Base-by-base conservation (phyloP, 2,329 filamentous ascomycete genomes). In the Penicillium psychrosexuale region DNA sequence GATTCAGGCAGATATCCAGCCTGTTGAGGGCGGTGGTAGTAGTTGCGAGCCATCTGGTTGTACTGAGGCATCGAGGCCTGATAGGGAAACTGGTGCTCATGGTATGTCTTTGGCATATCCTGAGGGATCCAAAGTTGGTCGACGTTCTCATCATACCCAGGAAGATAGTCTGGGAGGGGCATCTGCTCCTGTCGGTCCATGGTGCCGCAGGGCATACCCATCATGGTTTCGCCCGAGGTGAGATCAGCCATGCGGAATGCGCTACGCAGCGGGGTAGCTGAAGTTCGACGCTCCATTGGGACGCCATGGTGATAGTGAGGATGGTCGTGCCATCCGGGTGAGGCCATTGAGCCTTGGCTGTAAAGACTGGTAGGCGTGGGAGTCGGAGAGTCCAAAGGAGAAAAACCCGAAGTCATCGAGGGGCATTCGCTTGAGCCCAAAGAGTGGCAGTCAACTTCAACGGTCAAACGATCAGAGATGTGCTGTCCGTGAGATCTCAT, bases 381-480 rank as follows among this genome's bases (percentile, higher is more conserved):
- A 17, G 70, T 74, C 0, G 72, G 72, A 30, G 72, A 74, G 42
- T 74, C 72, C 62, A 74, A 64, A 51, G 71, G 70, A 17, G 72
- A 75, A 57, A 73, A 75, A 53, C 70, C 72, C 13, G 71, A 72
- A 40, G 65, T 67, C 70, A 73, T 74, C 17, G 71, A 74, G 6
- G 72, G 72, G 55, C 72, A 75, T 51, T 72, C 72, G 62, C 67
- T 74, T 22, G 72, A 69, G 48, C 72, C 70, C 59, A 74, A 55
- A 34, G 71, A 72, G 33, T 66, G 69, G 57, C 71, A 73, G 43
- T 74, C 72, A 50, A 75, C 63, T 56, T 74, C 71, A 45, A 75
- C 67, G 38, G 69, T 71, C 19, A 75, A 63, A 51, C 70, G 66
- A 61, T 73, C 71, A 28, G 69, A 67, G 52, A 72, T 69, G 42